Evolutionary conservation across 306 rosid genomes (phyloP).

Genomic region (Begonia masoniana): DNA sequence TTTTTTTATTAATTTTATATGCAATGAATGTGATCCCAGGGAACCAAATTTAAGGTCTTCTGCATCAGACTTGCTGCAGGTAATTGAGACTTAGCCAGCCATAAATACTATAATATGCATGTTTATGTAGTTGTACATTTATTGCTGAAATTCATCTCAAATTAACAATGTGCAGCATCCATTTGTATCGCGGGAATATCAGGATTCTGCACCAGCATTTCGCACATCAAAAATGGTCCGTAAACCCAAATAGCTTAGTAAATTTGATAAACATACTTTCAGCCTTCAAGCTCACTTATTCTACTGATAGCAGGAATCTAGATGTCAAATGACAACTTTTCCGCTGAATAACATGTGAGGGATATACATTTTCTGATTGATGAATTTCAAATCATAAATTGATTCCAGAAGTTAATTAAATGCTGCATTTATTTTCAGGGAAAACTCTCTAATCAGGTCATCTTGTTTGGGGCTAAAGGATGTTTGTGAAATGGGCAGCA

Average conservation of each 20-base stretch:
- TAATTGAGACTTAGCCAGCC: conserved; percentile 17
- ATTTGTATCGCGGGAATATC: conserved; percentile 51
- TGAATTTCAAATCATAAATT: conserved; percentile 10
- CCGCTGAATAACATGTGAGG: conserved; percentile 58
- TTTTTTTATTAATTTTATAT: background rate
- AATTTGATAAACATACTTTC: conserved; percentile 3
- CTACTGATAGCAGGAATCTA: conserved; percentile 38
- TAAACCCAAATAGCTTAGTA: conserved; percentile 11
- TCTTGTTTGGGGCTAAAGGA: conserved; percentile 55
- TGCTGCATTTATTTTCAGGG: conserved; percentile 26
- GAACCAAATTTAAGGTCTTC: conserved; percentile 68
- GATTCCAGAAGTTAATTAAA: background rate
- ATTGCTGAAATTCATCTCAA: background rate
- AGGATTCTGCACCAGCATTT: conserved; percentile 30
- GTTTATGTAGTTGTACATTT: background rate
- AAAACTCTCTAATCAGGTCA: conserved; percentile 33
- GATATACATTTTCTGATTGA: conserved; percentile 7
- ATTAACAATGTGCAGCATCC: conserved; percentile 51
- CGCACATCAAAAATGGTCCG: conserved; percentile 47
- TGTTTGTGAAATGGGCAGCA: conserved; percentile 56
- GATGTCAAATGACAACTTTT: too few species aligned
- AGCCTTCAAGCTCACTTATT: conserved; percentile 1
- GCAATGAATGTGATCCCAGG: conserved; percentile 44
- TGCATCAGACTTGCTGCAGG: conserved; percentile 79
- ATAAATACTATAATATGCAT: background rate